phyloP scores from a whole-genome alignment of 2,329 filamentous ascomycete species.

The Dactylonectria estremocensis region DNA sequence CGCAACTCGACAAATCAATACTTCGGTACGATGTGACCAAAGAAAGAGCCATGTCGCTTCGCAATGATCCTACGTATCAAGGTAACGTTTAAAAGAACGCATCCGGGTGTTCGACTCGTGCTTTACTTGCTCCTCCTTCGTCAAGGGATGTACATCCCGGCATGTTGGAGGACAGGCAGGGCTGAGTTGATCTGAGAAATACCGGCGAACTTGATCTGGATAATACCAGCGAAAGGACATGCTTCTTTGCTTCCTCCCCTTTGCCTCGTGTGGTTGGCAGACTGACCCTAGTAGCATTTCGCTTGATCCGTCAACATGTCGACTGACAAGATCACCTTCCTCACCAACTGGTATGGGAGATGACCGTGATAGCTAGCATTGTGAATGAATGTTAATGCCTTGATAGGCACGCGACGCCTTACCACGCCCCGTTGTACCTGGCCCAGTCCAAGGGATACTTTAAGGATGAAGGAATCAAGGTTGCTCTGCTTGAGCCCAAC shows the following conservation, averaged over 20 bases:
- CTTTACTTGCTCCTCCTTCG: conserved; percentile 24
- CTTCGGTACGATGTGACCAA: conserved; percentile 49
- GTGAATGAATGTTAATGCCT: conserved; percentile 47
- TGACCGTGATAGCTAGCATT: conserved; percentile 2
- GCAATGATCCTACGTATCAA: conserved; percentile 55
- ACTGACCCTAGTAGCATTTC: conserved; percentile 65
- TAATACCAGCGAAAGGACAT: conserved; percentile 92
- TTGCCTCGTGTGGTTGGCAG: conserved; percentile 49
- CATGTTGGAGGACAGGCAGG: conserved; percentile 36
- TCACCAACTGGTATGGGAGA: conserved; percentile 80
- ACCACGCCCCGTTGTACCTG: conserved; percentile 84
- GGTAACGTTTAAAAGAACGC: conserved; percentile 64
- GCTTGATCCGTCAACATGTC: conserved; percentile 73
- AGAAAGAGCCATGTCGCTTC: conserved; percentile 45
- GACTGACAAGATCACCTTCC: conserved; percentile 88
- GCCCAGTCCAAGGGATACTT: conserved; percentile 84
- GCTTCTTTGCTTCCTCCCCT: conserved; percentile 72
- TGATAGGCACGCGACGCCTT: conserved; percentile 83
- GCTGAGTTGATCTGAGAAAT: conserved; percentile 76
- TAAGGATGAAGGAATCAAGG: conserved; percentile 82
- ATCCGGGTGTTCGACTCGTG: conserved; percentile 61
- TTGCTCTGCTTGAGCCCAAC: conserved; percentile 84
- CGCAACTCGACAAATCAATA: conserved; percentile 1
- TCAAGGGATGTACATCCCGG: not conserved
- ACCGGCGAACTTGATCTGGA: conserved; percentile 90